Evolutionary conservation across 1,284 basidiomycete genomes (phyloP).

Genomic region (Puccinia hordei): DNA sequence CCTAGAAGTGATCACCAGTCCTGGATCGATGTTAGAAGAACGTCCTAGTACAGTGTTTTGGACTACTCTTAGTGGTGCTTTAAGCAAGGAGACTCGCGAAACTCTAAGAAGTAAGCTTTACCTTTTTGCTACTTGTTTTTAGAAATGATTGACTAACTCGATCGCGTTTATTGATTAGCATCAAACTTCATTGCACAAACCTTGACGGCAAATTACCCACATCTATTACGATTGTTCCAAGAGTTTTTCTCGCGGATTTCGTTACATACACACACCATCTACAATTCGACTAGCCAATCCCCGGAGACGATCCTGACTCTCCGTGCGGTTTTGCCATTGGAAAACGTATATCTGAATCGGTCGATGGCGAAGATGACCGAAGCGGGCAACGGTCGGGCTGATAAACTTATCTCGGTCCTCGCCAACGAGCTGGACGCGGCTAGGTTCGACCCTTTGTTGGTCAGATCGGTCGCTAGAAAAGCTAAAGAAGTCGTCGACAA

Average conservation of each 20-base stretch:
- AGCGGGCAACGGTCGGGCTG: slow-evolving; percentile 68
- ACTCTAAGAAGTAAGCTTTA: slow-evolving; percentile 68
- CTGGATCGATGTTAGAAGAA: slow-evolving; percentile 73
- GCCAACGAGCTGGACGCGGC: slow-evolving; percentile 90
- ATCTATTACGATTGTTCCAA: slow-evolving; percentile 82
- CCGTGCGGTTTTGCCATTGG: slow-evolving; percentile 77
- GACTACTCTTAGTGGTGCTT: slow-evolving; percentile 74
- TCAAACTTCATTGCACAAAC: slow-evolving; percentile 84
- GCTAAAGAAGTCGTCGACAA: slow-evolving; percentile 70
- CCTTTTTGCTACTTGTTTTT: not conserved
- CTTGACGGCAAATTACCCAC: slow-evolving; percentile 78
- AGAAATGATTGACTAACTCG: not conserved
- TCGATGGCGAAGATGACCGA: slow-evolving; percentile 79
- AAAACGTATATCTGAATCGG: slow-evolving; percentile 79
- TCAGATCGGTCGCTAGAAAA: slow-evolving; percentile 74
- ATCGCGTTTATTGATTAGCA: slow-evolving; percentile 61
- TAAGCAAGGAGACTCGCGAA: slow-evolving; percentile 78
- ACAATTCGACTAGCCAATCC: slow-evolving; percentile 61
- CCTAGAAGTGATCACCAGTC: slow-evolving; percentile 84
- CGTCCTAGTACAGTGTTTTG: slow-evolving; percentile 89
- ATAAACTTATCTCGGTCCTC: slow-evolving; percentile 71
- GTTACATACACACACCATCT: slow-evolving; percentile 88
- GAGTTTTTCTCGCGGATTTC: slow-evolving; percentile 93
- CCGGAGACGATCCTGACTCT: slow-evolving; percentile 86
- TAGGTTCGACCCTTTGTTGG: slow-evolving; percentile 84